Base-by-base conservation (phyloP, 768 basidiomycete genomes). In the Xanthoconium stramineum region DNA sequence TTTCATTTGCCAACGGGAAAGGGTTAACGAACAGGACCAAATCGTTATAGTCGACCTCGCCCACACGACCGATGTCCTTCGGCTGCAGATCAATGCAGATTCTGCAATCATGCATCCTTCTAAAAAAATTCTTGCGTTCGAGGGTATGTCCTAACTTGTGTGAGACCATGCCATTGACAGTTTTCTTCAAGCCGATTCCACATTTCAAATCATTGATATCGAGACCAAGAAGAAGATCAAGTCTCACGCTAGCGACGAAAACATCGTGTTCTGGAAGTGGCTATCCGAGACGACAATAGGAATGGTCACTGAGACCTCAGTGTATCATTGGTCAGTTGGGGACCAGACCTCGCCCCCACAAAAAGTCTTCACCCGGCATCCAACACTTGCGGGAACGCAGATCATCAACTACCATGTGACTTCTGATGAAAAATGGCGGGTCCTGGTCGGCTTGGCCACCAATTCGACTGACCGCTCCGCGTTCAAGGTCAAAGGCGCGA, bases 211-310 rank as follows among this genome's bases (percentile, higher is more conserved):
- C 58, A 98, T 98, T 79, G 95, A 98, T 74, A 91, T 98, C 62
- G 95, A 95, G 63, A 89, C 89, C 11, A 98, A 98, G 79, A 87
- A 90, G 70, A 98, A 98, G 78, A 91, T 99, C 73, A 96, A 96
- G 69, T 91, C 95, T 28, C 94, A 98, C 69, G 78, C 86, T 56
- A 96, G 86, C 78, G 88, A 84, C 69, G 94, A 98, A 68, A 95
- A 99, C 69, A 80, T 97, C 49, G 86, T 93, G 24, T 99, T 98
- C 75, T 99, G 97, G 97, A 98, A 96, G 71, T 99, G 97, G 97
- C 85, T 98, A 39, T 89, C 86, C 46, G 88, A 92, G 59, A 83
- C 86, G 17, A 89, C 89, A 24, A 87, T 99, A 60, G 97, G 96
- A 66, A 82, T 98, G 76, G 97, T 98, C 65, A 98, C 96, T 30